A percentile compares a stretch with the other conserved stretches of the same genome.
Evolutionary conservation across 2,329 filamentous ascomycete species (phyloP).

Genomic region (Alternaria angustiovoidea): DNA sequence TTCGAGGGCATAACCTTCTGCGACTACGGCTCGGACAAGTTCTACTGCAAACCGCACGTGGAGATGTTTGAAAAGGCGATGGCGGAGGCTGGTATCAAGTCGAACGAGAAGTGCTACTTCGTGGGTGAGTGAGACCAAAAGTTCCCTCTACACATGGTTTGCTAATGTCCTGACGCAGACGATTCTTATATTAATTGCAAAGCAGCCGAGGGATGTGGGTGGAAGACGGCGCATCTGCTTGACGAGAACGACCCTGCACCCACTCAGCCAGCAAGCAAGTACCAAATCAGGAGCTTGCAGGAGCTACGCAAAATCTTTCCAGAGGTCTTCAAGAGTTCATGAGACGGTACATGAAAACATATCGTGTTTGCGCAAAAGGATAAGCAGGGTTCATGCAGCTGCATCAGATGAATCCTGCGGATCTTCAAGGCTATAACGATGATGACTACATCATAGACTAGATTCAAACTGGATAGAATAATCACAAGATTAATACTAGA

Average conservation of each 20-base stretch:
- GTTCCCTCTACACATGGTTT: background rate
- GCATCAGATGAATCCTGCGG: background rate
- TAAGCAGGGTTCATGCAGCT: background rate
- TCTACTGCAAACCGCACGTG: conserved; percentile 86
- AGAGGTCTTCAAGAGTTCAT: conserved; percentile 77
- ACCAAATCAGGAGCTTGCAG: conserved; percentile 77
- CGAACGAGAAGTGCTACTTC: conserved; percentile 82
- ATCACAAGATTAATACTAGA: background rate
- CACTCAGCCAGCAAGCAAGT: conserved; percentile 69
- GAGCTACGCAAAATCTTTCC: conserved; percentile 81
- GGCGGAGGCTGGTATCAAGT: conserved; percentile 76
- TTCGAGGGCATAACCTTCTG: conserved; percentile 97
- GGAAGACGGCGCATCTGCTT: conserved; percentile 85
- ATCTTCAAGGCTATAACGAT: background rate
- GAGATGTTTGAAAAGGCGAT: conserved; percentile 91
- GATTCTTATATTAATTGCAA: conserved; percentile 86
- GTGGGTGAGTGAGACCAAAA: conserved; percentile 70
- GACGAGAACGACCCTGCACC: conserved; percentile 76
- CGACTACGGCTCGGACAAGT: conserved; percentile 76
- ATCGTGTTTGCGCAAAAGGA: background rate
- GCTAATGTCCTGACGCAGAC: conserved; percentile 62
- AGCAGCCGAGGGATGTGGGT: conserved; percentile 79
- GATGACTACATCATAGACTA: background rate
- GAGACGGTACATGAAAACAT: background rate
- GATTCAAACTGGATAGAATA: background rate